Evolutionary conservation across 2,329 filamentous ascomycete species (phyloP), one percentile per base, ranked within the genome.

Genomic region (Thermoascus crustaceus): DNA sequence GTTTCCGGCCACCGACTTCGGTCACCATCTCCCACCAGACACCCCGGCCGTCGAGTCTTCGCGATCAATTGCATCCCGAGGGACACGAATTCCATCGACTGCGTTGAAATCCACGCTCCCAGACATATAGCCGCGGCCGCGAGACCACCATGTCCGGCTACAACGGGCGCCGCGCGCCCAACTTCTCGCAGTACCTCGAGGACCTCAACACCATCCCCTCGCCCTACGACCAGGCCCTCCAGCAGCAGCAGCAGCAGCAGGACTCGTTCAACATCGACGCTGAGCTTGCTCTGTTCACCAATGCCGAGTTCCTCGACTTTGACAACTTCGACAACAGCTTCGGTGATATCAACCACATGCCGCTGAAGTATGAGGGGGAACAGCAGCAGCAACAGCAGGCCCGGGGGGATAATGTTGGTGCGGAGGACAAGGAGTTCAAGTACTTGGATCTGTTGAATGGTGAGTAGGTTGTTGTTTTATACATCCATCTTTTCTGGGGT

Each of bases 171-270:
- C 79, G 82, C 56, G 83, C 76, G 50, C 82, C 85, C 54, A 94
- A 94, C 61, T 84, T 94, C 64, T 87, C 86, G 55, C 82, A 87
- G 55, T 94, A 91, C 67, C 73, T 95, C 47, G 82, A 85, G 53
- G 82, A 88, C 49, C 72, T 95, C 52, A 94, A 94, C 68, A 76
- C 73, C 30, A 68, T 81, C 37, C 73, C 73, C 2, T 69, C 78
- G 42, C 69, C 81, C 42, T 76, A 78, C 49, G 75, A 82, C 35
- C 71, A 80, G 42, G 73, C 73, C 18, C 56, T 61, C 26, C 66
- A 71, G 43, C 64, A 71, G 39, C 73, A 80, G 40, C 75, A 82
- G 32, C 63, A 69, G 39, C 64, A 71, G 32, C 72, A 80, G 41
- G 76, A 82, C 35, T 63, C 69, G 34, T 73, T 80, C 60, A 73